These are phyloP conservation scores for Lycium barbarum DNA, from an alignment of 257 asterid species.

Conservation along the genomic window DNA sequence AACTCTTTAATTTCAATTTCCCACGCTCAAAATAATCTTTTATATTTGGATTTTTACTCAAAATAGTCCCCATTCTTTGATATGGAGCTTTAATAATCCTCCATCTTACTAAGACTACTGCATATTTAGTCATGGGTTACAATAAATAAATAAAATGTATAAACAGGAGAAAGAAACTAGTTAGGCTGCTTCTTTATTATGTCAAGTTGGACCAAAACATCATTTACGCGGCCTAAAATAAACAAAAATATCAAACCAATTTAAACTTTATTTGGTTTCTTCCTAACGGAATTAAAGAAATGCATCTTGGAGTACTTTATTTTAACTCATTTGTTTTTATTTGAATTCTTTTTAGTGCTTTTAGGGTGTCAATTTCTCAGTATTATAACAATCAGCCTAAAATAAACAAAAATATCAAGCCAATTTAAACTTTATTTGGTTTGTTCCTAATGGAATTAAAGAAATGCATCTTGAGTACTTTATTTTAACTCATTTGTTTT, in stretches of 20 bases:
- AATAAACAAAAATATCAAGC: background rate
- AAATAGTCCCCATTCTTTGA: too few species aligned
- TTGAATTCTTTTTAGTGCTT: too few species aligned
- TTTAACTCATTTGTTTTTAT: too few species aligned
- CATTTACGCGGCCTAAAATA: background rate
- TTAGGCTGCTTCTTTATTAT: background rate
- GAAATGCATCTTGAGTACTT: too few species aligned
- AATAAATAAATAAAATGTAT: background rate
- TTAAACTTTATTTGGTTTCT: background rate
- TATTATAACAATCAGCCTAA: background rate
- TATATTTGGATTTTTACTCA: too few species aligned
- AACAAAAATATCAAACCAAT: background rate
- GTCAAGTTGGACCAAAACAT: background rate
- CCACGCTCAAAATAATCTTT: too few species aligned
- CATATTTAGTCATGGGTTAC: too few species aligned
- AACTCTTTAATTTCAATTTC: too few species aligned
- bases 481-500: too few species aligned
- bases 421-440: background rate
- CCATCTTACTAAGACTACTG: too few species aligned
- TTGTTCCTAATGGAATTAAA: background rate
- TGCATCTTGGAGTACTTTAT: too few species aligned
- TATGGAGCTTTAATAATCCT: too few species aligned
- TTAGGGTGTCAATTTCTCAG: background rate
- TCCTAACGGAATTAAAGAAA: background rate
- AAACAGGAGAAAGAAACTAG: background rate